Base-by-base conservation (phyloP, 306 rosid genomes). In the Hippophae rhamnoides region DNA sequence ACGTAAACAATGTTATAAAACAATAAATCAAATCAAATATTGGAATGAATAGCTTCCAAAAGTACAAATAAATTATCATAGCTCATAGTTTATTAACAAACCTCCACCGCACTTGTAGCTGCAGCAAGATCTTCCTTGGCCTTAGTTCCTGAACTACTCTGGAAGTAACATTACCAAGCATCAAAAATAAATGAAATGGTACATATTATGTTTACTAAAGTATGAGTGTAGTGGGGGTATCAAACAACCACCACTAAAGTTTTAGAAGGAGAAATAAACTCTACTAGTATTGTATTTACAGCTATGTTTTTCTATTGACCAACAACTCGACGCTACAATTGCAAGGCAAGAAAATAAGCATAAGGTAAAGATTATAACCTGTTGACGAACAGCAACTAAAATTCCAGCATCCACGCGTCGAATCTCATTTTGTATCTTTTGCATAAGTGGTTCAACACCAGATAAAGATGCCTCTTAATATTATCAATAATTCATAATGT, bases 111-210 rank as follows among this genome's bases (percentile, higher is more conserved):
- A 67, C 73, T 59, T 18, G 96, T 88, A 27, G 99, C 99, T 41
- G 96, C 96, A 47, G 96, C 96, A 53, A 92, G 99, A 84, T 92
- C 99, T 56, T 92, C 95, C 72, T 83, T 92, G 3, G 99, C 99
- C 78, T 92, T 92, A 51, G 95, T 85, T 63, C 99, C 93, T 27
- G 99, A 92, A 75, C 82, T 92, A 69, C 99, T 92, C 99, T 92
- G 82, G 5, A 79, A 79, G 69, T 63, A 59, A 74, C 52, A 76
- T 41, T 61, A 74, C 52, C 62, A 55, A 78, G 10, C 18, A 75
- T 51, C 68, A 60, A 69, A 55, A 2, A 54, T 52, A 49, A 46
- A 13, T 12, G 9, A 7, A 25, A 59, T 5, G 13, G 7, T 31
- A 31, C 38, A 31, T 31, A 31, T 31, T 31, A 31, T 31, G 23